These are phyloP conservation scores for Claviceps capensis DNA, from an alignment of 2,329 filamentous ascomycete genomes.

Conservation along the genomic window DNA sequence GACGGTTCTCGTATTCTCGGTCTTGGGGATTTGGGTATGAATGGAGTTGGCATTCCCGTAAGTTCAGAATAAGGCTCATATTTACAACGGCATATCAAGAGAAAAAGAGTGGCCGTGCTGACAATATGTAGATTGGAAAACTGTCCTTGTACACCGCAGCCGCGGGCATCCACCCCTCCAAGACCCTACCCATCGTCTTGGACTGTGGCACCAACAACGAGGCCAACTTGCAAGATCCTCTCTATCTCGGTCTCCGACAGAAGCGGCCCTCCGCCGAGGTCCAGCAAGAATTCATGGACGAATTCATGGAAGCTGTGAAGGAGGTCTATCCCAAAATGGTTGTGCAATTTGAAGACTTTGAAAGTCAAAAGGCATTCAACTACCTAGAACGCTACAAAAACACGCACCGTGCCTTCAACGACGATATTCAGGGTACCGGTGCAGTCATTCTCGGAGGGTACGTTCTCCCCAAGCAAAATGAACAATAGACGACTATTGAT, in stretches of 20 bases:
- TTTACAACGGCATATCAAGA: neutral
- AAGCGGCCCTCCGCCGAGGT: constrained; percentile 66
- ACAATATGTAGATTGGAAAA: constrained; percentile 58
- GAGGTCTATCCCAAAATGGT: constrained; percentile 55
- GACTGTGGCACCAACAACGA: constrained; percentile 56
- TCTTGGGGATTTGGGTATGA: constrained; percentile 87
- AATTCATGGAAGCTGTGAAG: constrained; percentile 85
- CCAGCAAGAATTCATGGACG: constrained; percentile 87
- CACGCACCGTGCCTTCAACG: constrained; percentile 92
- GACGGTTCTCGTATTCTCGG: constrained; percentile 89
- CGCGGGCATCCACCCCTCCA: constrained; percentile 83
- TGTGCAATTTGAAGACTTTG: constrained; percentile 96
- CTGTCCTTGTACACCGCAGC: constrained; percentile 89
- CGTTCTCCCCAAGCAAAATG: constrained; percentile 12
- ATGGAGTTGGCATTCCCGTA: constrained; percentile 93
- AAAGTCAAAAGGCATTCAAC: constrained; percentile 82
- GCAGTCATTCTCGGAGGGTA: constrained; percentile 82
- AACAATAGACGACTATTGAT: neutral
- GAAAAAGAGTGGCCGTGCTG: neutral
- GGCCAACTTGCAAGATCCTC: constrained; percentile 49
- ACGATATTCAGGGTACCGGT: constrained; percentile 95
- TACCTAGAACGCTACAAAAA: constrained; percentile 83
- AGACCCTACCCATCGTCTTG: constrained; percentile 59
- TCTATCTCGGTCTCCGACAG: constrained; percentile 82
- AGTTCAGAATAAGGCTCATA: constrained; percentile 19